A percentile compares a stretch with the other conserved stretches of the same genome.
phyloP scores from a whole-genome alignment of 2,329 filamentous ascomycete species.

The Tympanopsis confertula region DNA sequence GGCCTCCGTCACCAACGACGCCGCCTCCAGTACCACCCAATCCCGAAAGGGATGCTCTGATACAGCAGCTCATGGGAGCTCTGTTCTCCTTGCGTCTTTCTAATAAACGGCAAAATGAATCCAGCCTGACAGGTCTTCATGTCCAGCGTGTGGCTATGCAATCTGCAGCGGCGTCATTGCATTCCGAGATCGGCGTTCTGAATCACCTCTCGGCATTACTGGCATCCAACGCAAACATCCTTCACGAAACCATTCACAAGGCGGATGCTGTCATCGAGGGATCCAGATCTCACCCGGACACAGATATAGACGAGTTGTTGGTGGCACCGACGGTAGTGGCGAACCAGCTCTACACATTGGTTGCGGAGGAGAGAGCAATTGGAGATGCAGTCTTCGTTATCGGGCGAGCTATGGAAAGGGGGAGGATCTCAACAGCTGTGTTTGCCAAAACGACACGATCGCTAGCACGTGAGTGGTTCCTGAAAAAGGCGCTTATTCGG shows the following conservation, averaged over 20 bases:
- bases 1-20: no score
- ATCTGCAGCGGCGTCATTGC: conserved; percentile 54
- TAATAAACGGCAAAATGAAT: conserved; percentile 59
- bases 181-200: conserved; percentile 63
- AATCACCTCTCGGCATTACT: conserved; percentile 61
- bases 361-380: conserved; percentile 78
- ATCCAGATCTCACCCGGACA: conserved; percentile 56
- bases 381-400: conserved; percentile 79
- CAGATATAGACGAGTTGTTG: conserved; percentile 77
- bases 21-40: conserved; percentile 88
- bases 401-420: conserved; percentile 62
- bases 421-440: conserved; percentile 57
- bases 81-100: conserved; percentile 59
- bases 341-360: conserved; percentile 80
- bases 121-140: conserved; percentile 63
- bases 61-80: conserved; percentile 62
- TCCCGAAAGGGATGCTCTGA: conserved; percentile 82
- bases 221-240: conserved; percentile 64
- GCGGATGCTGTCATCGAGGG: conserved; percentile 69
- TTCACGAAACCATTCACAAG: conserved; percentile 65
- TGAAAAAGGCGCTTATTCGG: conserved; percentile 69
- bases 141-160: conserved; percentile 73
- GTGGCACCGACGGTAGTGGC: conserved; percentile 90
- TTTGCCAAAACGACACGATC: conserved; percentile 70
- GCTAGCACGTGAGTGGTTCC: conserved; percentile 67